Percentiles rank a stretch among this genome's conserved stretches.
Conservation (phyloP, 257 asterid genomes). For the Verbascum thapsus region DNA sequence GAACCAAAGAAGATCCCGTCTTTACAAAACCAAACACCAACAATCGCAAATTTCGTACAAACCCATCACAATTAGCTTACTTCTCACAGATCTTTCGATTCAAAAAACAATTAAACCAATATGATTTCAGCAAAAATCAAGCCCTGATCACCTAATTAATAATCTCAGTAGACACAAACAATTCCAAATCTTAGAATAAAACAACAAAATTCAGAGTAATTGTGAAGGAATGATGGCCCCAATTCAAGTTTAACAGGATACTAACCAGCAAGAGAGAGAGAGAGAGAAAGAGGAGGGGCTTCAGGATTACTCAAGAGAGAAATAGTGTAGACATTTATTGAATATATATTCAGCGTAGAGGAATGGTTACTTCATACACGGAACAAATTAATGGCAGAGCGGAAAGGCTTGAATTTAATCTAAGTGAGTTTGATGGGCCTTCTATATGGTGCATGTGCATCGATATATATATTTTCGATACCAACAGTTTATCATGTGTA, state of each 20-base stretch:
- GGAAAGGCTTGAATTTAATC: not conserved
- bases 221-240: too few species aligned
- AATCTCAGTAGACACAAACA: not conserved
- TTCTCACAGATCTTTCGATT: slow-evolving; percentile 15
- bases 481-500: too few species aligned
- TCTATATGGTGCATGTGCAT: too few species aligned
- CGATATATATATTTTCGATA: too few species aligned
- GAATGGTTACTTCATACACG: slow-evolving; percentile 1
- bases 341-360: slow-evolving; percentile 6
- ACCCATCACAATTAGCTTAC: slow-evolving; percentile 10
- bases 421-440: not conserved
- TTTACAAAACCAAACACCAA: not conserved
- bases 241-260: not conserved
- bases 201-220: slow-evolving; percentile 12
- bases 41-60: slow-evolving; percentile 1
- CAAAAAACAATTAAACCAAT: not conserved
- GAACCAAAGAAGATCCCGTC: slow-evolving; percentile 17
- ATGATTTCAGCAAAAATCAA: slow-evolving; percentile 14
- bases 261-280: slow-evolving; percentile 35
- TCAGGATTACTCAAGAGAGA: not conserved
- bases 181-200: not conserved
- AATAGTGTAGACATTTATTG: slow-evolving; percentile 11
- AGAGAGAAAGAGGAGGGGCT: not conserved
- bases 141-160: slow-evolving; percentile 27
- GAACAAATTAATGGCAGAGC: slow-evolving; percentile 15